Evolutionary conservation across 2,329 filamentous ascomycete species (phyloP).

Genomic region (Fusarium armeniacum): DNA sequence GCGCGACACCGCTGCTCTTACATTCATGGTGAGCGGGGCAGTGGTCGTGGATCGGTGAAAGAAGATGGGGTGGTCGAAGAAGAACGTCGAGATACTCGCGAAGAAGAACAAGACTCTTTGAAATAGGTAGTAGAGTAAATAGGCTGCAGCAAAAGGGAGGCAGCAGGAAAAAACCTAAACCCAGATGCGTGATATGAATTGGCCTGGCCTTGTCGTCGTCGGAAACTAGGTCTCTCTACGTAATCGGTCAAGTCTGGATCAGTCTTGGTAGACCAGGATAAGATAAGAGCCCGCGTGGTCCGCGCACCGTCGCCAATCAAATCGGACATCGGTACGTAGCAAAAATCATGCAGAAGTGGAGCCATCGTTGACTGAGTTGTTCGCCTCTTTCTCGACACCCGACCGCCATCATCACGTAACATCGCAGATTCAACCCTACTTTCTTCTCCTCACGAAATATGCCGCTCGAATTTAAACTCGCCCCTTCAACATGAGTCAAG

Average conservation of each 20-base stretch:
- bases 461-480: conserved; percentile 49
- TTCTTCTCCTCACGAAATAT: conserved; percentile 51
- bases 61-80: not conserved
- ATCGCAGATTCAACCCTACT: conserved; percentile 39
- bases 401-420: conserved; percentile 42
- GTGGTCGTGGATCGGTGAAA: conserved; percentile 18
- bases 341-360: conserved; percentile 54
- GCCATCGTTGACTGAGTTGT: conserved; percentile 40
- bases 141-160: conserved; percentile 34
- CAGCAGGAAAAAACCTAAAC: conserved; percentile 36
- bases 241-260: conserved; percentile 35
- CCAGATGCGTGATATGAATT: conserved; percentile 39
- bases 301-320: conserved; percentile 51
- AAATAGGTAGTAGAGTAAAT: conserved; percentile 3
- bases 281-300: conserved; percentile 45
- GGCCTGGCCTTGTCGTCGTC: conserved; percentile 33
- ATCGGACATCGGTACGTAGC: conserved; percentile 45
- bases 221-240: conserved; percentile 35
- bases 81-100: not conserved
- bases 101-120: not conserved
- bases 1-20: conserved; percentile 46
- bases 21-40: conserved; percentile 49
- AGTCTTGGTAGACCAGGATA: conserved; percentile 45
- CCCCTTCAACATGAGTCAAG: conserved; percentile 69
- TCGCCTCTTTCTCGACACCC: conserved; percentile 41